Evolutionary conservation across 2,329 filamentous ascomycete species (phyloP).

Genomic region (Tolypocladium capitatum): DNA sequence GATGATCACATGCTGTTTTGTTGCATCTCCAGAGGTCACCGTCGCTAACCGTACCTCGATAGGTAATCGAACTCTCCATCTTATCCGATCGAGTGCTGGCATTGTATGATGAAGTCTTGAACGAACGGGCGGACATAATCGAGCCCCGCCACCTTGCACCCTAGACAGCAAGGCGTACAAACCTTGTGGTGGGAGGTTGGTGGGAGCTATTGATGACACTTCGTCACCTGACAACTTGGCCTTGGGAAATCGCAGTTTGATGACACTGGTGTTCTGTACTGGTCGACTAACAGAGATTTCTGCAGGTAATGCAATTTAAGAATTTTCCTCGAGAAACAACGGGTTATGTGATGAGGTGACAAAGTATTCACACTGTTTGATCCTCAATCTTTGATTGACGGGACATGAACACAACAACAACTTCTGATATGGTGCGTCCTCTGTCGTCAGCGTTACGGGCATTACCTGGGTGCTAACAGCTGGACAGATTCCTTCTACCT

Average conservation of each 20-base stretch:
- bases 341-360: constrained; percentile 32
- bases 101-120: constrained; percentile 50
- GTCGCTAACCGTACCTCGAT: constrained; percentile 24
- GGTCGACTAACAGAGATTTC: constrained; percentile 17
- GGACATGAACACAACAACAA: constrained; percentile 40
- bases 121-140: constrained; percentile 59
- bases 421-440: constrained; percentile 36
- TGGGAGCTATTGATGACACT: constrained; percentile 49
- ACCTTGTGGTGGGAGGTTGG: constrained; percentile 38
- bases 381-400: constrained; percentile 21
- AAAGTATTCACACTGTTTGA: constrained; percentile 51
- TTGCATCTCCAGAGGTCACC: constrained; percentile 5
- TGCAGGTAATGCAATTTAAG: constrained; percentile 21
- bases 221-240: constrained; percentile 51
- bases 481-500: neutral
- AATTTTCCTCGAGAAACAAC: constrained; percentile 1
- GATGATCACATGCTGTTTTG: constrained; percentile 11
- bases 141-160: constrained; percentile 35
- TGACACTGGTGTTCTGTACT: constrained; percentile 10
- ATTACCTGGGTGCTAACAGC: neutral
- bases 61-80: constrained; percentile 25
- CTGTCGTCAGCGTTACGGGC: neutral
- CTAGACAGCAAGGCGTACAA: constrained; percentile 49
- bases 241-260: constrained; percentile 14
- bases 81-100: constrained; percentile 5